phyloP scores from a whole-genome alignment of 768 basidiomycete genomes.

The Grammothele lineata region DNA sequence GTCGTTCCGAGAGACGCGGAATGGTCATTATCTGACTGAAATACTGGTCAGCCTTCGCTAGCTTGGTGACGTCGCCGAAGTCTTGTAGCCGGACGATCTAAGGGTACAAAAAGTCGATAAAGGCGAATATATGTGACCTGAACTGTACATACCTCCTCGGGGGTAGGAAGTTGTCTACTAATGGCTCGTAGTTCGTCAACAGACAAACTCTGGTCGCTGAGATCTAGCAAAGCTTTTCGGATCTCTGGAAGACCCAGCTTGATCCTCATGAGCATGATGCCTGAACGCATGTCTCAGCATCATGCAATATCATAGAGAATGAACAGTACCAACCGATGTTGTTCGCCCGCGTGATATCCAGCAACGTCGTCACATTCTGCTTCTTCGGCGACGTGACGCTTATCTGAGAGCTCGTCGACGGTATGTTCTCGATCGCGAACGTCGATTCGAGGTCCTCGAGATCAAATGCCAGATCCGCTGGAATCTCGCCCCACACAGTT shows the following conservation, averaged over 20 bases:
- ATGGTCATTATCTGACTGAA: slow-evolving; percentile 75
- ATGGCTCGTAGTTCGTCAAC: slow-evolving; percentile 77
- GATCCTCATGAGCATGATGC: slow-evolving; percentile 80
- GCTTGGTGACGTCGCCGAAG: slow-evolving; percentile 66
- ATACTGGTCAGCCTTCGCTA: slow-evolving; percentile 83
- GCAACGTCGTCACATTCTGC: slow-evolving; percentile 61
- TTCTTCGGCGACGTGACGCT: slow-evolving; percentile 41
- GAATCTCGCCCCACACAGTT: slow-evolving; percentile 71
- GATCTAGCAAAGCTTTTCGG: slow-evolving; percentile 60
- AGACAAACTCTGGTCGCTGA: slow-evolving; percentile 65
- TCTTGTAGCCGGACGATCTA: slow-evolving; percentile 57
- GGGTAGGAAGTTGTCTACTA: slow-evolving; percentile 70
- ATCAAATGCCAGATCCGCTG: slow-evolving; percentile 41
- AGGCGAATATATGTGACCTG: neutral
- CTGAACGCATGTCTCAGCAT: slow-evolving; percentile 31
- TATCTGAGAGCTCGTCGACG: slow-evolving; percentile 40
- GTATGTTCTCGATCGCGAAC: slow-evolving; percentile 55
- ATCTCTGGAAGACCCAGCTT: slow-evolving; percentile 63
- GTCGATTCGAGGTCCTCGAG: slow-evolving; percentile 70
- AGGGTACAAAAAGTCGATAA: neutral
- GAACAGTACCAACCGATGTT: slow-evolving; percentile 57
- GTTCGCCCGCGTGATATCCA: slow-evolving; percentile 80
- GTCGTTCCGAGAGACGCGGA: slow-evolving; percentile 66
- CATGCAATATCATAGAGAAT: neutral
- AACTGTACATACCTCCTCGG: slow-evolving; percentile 72